phyloP scores from a whole-genome alignment of 2,329 filamentous ascomycete genomes.

The Penicillium brasilianum region DNA sequence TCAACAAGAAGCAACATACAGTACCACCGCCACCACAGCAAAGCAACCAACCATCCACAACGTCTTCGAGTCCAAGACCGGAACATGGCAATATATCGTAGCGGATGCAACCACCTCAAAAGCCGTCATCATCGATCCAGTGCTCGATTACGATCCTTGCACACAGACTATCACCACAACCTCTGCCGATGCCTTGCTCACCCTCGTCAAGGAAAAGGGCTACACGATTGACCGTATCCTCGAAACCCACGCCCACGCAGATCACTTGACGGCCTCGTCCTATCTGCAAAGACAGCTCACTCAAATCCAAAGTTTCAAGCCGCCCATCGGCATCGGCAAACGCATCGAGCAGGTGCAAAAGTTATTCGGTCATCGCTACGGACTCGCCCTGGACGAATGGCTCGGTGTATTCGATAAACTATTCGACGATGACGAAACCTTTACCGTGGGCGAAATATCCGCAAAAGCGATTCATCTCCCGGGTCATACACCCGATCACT shows the following conservation, averaged over 20 bases:
- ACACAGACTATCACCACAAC: conserved; percentile 54
- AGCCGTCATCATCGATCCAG: conserved; percentile 66
- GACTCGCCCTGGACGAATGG: conserved; percentile 52
- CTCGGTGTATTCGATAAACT: conserved; percentile 58
- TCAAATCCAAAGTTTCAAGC: conserved; percentile 42
- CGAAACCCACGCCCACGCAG: conserved; percentile 61
- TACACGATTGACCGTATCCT: conserved; percentile 61
- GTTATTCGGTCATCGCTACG: conserved; percentile 59
- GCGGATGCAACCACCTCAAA: conserved; percentile 56
- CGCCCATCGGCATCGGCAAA: conserved; percentile 62
- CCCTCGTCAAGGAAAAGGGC: conserved; percentile 48
- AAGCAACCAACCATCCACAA: conserved; percentile 35
- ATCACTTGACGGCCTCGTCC: conserved; percentile 64
- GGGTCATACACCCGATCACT: conserved; percentile 67
- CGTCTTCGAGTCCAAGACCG: conserved; percentile 50
- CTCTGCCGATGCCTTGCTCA: conserved; percentile 59
- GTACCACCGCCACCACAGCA: conserved; percentile 10
- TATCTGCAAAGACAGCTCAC: conserved; percentile 60
- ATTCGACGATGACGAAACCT: conserved; percentile 61
- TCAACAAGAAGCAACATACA: conserved; percentile 2
- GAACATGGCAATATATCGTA: conserved; percentile 68
- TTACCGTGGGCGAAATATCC: conserved; percentile 56
- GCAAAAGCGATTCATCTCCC: conserved; percentile 63
- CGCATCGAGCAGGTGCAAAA: conserved; percentile 61
- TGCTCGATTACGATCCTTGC: conserved; percentile 61